These are phyloP conservation scores for Gaillardinia entomophila DNA, from an alignment of 805 yeast species.

Conservation along the genomic window DNA sequence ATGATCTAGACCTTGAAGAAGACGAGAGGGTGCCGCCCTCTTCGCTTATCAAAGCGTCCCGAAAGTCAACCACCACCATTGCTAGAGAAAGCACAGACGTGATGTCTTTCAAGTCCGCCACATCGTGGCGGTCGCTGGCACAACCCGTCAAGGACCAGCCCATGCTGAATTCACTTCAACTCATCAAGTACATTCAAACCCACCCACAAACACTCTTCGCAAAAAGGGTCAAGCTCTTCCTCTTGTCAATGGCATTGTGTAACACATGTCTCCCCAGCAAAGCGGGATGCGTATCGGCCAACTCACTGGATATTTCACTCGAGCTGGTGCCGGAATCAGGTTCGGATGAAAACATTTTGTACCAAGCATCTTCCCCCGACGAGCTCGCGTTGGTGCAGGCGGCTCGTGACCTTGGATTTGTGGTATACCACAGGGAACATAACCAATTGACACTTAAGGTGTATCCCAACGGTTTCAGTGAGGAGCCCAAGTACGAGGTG, in stretches of 20 bases:
- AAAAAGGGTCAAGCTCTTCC: constrained; percentile 68
- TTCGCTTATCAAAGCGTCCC: constrained; percentile 3
- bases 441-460: constrained; percentile 60
- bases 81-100: constrained; percentile 31
- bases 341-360: constrained; percentile 50
- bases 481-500: constrained; percentile 55
- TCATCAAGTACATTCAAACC: constrained; percentile 63
- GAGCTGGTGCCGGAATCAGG: constrained; percentile 6
- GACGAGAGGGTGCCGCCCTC: constrained; percentile 9
- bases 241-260: constrained; percentile 79
- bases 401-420: constrained; percentile 90
- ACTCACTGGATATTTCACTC: constrained; percentile 1
- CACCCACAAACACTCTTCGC: constrained; percentile 70
- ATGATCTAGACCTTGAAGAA: constrained; percentile 53
- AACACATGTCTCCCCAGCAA: constrained; percentile 82
- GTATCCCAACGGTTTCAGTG: constrained; percentile 77
- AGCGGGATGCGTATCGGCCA: too few species aligned
- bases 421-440: constrained; percentile 66
- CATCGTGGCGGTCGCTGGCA: constrained; percentile 46
- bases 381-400: constrained; percentile 91
- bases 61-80: constrained; percentile 25
- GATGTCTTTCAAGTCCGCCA: constrained; percentile 13
- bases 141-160: constrained; percentile 38
- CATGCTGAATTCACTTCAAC: constrained; percentile 49
- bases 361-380: constrained; percentile 95